Evolutionary conservation across 805 yeast genomes (phyloP), one percentile per base, ranked within the genome.

Genomic region (Suhomyces sp.): DNA sequence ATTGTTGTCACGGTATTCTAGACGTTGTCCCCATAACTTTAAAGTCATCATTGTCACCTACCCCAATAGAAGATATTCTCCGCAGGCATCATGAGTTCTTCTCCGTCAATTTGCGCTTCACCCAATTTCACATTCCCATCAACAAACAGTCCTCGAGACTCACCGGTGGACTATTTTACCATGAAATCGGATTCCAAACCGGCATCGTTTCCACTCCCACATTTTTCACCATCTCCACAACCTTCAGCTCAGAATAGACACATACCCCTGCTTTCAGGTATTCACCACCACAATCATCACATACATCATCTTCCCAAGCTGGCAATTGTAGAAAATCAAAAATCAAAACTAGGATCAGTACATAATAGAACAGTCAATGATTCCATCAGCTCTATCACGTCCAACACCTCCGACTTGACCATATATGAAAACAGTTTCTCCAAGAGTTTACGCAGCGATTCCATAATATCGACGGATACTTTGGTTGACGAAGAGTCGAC

Each of bases 391-490:
- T 53, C 64, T 29, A 39, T 60, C n/a, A 48, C 49, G 8, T 57
- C 63, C 20, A 59, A 57, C 30, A 47, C 54, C 22, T 51, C 57
- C 9, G 57, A 53, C 37, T 32, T 40, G 29, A 42, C 53, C 22
- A 37, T 48, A n/a, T 45, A 36, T 29, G 48, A 46, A 14, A 25
- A 25, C 39, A 12, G 25, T 25, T 31, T 15, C 25, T 35, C 35
- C 23, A 26, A 35, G 19, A 32, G 36, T 6, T 35, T 38, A 19
- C 32, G 51, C 33, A 53, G 42, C 22, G 53, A 44, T 21, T 44
- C 47, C 20, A 42, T 47, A 15, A 20, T 43, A 8, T 58, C 65
- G n/a, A 53, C 60, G 1, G 65, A 60, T 11, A 62, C 67, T 3
- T 40, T 62, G 25, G 62, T 60, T 11, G 63, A 58, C n/a, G 60